Conservation (phyloP, 768 basidiomycete species). For the Lactifluus subvellereus region DNA sequence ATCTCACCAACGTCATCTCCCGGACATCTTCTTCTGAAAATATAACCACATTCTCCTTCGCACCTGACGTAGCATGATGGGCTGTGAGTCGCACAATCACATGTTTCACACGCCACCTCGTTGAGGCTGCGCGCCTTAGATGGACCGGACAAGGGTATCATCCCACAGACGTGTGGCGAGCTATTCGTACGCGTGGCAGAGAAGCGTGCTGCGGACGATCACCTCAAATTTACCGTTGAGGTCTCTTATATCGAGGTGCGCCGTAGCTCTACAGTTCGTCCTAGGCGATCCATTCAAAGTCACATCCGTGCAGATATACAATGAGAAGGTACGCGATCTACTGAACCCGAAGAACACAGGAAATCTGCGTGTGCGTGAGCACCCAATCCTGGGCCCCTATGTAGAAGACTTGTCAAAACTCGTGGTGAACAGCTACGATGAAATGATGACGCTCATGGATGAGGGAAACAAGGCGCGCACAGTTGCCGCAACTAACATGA, state of each 20-base stretch:
- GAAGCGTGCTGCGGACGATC: constrained; percentile 57
- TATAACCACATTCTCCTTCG: not conserved
- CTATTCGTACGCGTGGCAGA: constrained; percentile 77
- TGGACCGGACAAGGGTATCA: constrained; percentile 94
- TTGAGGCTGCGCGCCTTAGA: constrained; percentile 40
- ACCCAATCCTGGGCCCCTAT: constrained; percentile 94
- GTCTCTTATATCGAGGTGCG: constrained; percentile 95
- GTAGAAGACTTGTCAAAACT: constrained; percentile 96
- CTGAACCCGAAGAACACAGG: constrained; percentile 96
- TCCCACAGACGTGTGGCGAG: constrained; percentile 91
- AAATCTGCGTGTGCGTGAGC: constrained; percentile 94
- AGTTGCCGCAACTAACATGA: constrained; percentile 99
- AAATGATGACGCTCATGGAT: constrained; percentile 99
- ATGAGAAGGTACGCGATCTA: constrained; percentile 96
- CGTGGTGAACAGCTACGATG: constrained; percentile 83
- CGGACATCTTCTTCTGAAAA: not conserved
- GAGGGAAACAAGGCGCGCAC: constrained; percentile 99
- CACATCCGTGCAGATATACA: constrained; percentile 66
- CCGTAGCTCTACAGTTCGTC: not conserved
- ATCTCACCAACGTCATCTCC: not conserved
- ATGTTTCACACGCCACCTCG: constrained; percentile 6
- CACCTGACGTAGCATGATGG: constrained; percentile 72
- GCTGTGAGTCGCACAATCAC: constrained; percentile 53
- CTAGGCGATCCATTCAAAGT: not conserved
- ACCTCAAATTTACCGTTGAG: constrained; percentile 83